These are phyloP conservation scores for Athelia psychrophila DNA, from an alignment of 1,284 basidiomycete genomes.

Conservation along the genomic window DNA sequence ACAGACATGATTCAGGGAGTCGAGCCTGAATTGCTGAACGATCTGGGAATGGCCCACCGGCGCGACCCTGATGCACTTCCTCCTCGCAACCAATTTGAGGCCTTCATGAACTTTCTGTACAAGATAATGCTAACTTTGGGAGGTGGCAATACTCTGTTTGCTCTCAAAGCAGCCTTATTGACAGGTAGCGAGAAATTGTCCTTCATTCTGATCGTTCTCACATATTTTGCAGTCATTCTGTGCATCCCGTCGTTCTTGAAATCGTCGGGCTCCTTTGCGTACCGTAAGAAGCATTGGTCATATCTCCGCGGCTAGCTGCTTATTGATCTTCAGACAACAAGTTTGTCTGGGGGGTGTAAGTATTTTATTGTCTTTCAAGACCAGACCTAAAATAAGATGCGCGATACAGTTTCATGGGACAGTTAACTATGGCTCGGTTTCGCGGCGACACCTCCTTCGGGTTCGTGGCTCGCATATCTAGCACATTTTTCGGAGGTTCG, in stretches of 20 bases:
- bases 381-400: not conserved
- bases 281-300: slow-evolving; percentile 37
- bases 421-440: slow-evolving; percentile 66
- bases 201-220: not conserved
- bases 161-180: slow-evolving; percentile 75
- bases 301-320: slow-evolving; percentile 1
- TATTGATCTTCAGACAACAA: slow-evolving; percentile 38
- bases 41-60: slow-evolving; percentile 52
- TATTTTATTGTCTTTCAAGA: not conserved
- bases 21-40: slow-evolving; percentile 34
- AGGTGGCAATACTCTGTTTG: slow-evolving; percentile 67
- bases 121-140: slow-evolving; percentile 35
- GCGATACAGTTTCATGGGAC: slow-evolving; percentile 62
- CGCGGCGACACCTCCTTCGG: slow-evolving; percentile 78
- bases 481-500: slow-evolving; percentile 63
- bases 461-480: slow-evolving; percentile 58
- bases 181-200: slow-evolving; percentile 37
- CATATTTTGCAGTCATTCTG: slow-evolving; percentile 45
- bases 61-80: slow-evolving; percentile 78
- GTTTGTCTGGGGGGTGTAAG: slow-evolving; percentile 57
- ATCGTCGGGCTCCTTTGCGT: slow-evolving; percentile 55
- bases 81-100: slow-evolving; percentile 56
- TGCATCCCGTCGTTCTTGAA: slow-evolving; percentile 60
- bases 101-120: slow-evolving; percentile 46
- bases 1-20: slow-evolving; percentile 61